A percentile compares a stretch with the other conserved stretches of the same genome.
phyloP scores from a whole-genome alignment of 2,329 filamentous ascomycete species.

The Fusarium pseudocircinatum region DNA sequence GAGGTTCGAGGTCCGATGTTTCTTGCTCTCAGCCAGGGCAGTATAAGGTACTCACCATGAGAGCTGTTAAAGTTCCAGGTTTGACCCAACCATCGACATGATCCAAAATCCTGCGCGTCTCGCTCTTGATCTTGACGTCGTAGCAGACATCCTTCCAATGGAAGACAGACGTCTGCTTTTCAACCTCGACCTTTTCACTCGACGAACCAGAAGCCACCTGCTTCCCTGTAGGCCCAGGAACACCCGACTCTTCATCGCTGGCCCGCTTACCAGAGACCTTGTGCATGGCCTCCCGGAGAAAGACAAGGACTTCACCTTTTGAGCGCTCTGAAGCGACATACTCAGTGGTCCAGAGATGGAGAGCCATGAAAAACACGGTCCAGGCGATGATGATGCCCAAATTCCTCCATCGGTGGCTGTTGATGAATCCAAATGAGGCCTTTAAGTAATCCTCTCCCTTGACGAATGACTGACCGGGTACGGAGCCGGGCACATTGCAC shows the following conservation, averaged over 20 bases:
- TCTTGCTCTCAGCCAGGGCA: neutral
- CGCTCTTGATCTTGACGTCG: slow-evolving; percentile 73
- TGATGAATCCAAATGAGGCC: slow-evolving; percentile 17
- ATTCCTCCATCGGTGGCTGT: slow-evolving; percentile 29
- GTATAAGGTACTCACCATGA: slow-evolving; percentile 63
- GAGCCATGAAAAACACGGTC: slow-evolving; percentile 20
- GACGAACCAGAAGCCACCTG: neutral
- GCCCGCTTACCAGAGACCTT: neutral
- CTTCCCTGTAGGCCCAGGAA: neutral
- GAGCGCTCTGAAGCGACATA: slow-evolving; percentile 29
- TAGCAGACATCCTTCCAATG: slow-evolving; percentile 78
- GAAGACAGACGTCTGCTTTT: slow-evolving; percentile 57
- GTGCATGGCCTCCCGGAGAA: slow-evolving; percentile 13
- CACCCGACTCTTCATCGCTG: slow-evolving; percentile 1
- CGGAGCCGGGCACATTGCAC: neutral
- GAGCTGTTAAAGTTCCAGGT: slow-evolving; percentile 73
- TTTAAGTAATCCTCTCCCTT: neutral
- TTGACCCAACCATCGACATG: slow-evolving; percentile 78
- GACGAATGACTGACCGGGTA: neutral
- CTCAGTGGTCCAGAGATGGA: slow-evolving; percentile 21
- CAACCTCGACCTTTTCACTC: neutral
- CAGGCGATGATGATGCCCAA: slow-evolving; percentile 26
- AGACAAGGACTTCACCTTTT: slow-evolving; percentile 32
- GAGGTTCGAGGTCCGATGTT: too few relatives aligned
- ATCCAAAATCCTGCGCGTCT: slow-evolving; percentile 71